phyloP scores from a whole-genome alignment of 2,329 filamentous ascomycete species.

The Purpureocillium lavendulum region DNA sequence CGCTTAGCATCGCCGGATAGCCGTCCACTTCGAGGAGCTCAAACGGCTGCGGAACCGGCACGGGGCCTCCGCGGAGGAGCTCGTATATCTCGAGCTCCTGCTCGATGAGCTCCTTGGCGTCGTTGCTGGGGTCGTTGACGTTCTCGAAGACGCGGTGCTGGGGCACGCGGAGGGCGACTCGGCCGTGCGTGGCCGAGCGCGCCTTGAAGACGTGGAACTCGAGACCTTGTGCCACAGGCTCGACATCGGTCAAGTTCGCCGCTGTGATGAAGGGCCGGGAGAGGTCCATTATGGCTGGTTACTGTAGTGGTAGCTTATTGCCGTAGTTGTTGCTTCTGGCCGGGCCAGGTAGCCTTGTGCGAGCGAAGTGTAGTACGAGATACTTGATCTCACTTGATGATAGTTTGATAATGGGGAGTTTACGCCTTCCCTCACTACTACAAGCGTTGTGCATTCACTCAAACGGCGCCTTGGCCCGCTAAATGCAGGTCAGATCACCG shows the following conservation, averaged over 20 bases:
- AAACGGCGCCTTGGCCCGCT: too few relatives aligned
- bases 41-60: conserved; percentile 5
- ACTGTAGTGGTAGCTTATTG: too few relatives aligned
- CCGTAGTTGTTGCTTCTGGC: too few relatives aligned
- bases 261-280: conserved; percentile 4
- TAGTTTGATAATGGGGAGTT: too few relatives aligned
- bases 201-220: conserved; percentile 9
- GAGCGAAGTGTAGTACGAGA: too few relatives aligned
- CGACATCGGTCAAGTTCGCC: conserved; percentile 5
- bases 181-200: conserved; percentile 1
- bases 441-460: too few relatives aligned
- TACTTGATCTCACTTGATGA: too few relatives aligned
- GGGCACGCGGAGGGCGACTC: conserved; percentile 8
- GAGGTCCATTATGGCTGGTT: conserved; percentile 5
- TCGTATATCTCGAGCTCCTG: conserved; percentile 8
- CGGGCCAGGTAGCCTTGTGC: too few relatives aligned
- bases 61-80: conserved; percentile 4
- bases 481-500: too few relatives aligned
- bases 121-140: conserved; percentile 8
- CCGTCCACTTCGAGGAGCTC: conserved; percentile 6
- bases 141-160: conserved; percentile 7
- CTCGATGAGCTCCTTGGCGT: conserved; percentile 6
- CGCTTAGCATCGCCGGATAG: conserved; percentile 10
- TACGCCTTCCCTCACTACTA: too few relatives aligned
- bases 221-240: conserved; percentile 6